phyloP scores from a whole-genome alignment of 2,329 filamentous ascomycete genomes.

The Ceratocystis destructans region DNA sequence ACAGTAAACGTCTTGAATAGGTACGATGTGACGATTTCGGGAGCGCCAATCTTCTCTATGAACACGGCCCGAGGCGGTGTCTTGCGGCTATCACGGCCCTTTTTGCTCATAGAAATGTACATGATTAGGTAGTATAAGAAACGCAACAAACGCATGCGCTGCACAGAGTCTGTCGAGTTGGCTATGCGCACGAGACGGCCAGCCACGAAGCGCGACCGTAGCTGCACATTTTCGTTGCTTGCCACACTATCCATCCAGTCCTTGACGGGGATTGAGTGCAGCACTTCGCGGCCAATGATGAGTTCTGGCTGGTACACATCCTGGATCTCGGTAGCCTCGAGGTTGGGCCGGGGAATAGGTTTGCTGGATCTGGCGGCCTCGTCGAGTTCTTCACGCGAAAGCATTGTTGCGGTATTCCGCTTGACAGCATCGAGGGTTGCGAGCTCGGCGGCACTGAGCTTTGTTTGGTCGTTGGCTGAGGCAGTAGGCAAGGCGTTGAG shows the following conservation, averaged over 20 bases:
- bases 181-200: conserved; percentile 43
- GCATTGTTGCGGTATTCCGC: conserved; percentile 49
- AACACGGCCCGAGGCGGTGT: conserved; percentile 52
- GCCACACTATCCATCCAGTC: conserved; percentile 61
- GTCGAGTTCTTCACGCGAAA: conserved; percentile 51
- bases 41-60: conserved; percentile 41
- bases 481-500: conserved; percentile 53
- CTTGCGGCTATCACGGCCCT: conserved; percentile 34
- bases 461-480: conserved; percentile 30
- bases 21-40: conserved; percentile 49
- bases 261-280: conserved; percentile 53
- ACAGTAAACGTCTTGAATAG: conserved; percentile 58
- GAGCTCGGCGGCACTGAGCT: conserved; percentile 41
- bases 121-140: conserved; percentile 46
- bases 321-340: conserved; percentile 50
- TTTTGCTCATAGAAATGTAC: conserved; percentile 37
- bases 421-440: conserved; percentile 52
- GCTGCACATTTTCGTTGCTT: conserved; percentile 41
- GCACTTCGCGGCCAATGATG: conserved; percentile 53
- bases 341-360: conserved; percentile 58
- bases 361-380: conserved; percentile 52
- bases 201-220: conserved; percentile 52
- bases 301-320: conserved; percentile 58
- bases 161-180: conserved; percentile 38
- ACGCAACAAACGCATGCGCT: conserved; percentile 44